Evolutionary conservation across 352 stramenopile genomes (phyloP).

Genomic region (Pythium folliculosum): DNA sequence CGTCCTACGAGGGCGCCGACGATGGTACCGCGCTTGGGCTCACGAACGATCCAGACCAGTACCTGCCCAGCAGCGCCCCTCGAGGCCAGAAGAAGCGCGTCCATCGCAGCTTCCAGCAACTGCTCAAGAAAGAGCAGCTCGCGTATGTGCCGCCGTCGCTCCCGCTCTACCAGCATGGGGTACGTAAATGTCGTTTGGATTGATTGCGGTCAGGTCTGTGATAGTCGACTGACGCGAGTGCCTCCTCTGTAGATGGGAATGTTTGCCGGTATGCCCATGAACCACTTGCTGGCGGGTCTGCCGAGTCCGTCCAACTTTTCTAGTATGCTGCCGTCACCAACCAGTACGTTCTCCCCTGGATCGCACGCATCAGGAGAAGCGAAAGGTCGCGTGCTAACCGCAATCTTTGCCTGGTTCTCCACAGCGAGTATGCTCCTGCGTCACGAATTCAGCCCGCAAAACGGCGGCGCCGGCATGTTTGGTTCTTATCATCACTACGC

Average conservation of each 20-base stretch:
- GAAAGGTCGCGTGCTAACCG: too few relatives aligned
- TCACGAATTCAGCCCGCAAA: constrained; percentile 76
- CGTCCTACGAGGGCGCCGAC: not conserved
- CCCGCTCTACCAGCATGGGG: constrained; percentile 67
- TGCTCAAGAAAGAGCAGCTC: constrained; percentile 77
- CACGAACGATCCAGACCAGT: constrained; percentile 70
- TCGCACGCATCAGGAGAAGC: too few relatives aligned
- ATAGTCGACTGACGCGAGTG: not conserved
- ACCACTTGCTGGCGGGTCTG: constrained; percentile 63
- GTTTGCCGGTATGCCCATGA: constrained; percentile 52
- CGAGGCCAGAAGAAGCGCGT: constrained; percentile 65
- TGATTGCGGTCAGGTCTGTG: not conserved
- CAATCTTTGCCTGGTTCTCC: not conserved
- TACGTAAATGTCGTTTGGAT: constrained; percentile 26
- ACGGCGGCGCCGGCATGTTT: constrained; percentile 33
- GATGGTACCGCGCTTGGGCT: constrained; percentile 43
- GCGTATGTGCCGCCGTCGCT: constrained; percentile 65
- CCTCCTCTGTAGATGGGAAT: constrained; percentile 52
- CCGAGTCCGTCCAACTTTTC: constrained; percentile 74
- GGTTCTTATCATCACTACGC: constrained; percentile 50
- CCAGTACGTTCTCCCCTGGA: constrained; percentile 45
- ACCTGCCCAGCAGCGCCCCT: constrained; percentile 44
- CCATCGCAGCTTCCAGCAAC: constrained; percentile 73
- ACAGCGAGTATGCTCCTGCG: constrained; percentile 71
- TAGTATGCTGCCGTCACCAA: constrained; percentile 75